Base-by-base conservation (phyloP, 495 filamentous ascomycete genomes). In the Penicillium flavigenum region DNA sequence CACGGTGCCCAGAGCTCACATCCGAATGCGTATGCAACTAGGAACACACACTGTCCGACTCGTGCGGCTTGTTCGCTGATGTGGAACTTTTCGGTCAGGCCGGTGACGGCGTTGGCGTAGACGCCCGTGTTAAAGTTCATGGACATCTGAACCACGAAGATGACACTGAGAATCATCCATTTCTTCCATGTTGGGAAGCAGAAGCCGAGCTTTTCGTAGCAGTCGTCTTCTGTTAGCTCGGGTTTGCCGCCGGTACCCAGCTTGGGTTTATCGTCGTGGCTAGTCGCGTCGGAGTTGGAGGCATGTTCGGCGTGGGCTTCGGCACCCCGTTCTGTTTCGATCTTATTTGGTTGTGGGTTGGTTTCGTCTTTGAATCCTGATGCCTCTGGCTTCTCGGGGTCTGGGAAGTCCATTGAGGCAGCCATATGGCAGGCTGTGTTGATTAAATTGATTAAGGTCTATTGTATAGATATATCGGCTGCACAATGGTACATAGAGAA, bases 61-160 rank as follows among this genome's bases (percentile, higher is more conserved):
- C 88, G 80, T 2, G 86, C 88, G 0, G 80, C 81, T 65, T 89
- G 85, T 32, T 75, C 73, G 61, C 81, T 85, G 56, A 91, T 83
- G 16, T 74, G 46, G 66, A 88, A 91, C 38, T 87, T 69, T 43
- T 83, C 70, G 1, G 81, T 75, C 54, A 92, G 81, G 6, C 82
- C 82, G 0, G 60, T 60, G 12, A 90, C 69, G 14, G 81, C 88
- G 63, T 88, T 88, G 38, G 84, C 78, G 70, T 89, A 91, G 11
- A 90, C 78, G 31, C 82, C 84, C 10, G 86, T 86, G 76, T 91
- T 91, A 78, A 91, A 88, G 76, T 92, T 92, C 88, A 92, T 92
- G 5, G 88, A 91, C 48, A 86, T 83, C 62, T 91, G 89, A 7
- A 92, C 86, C 41, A 81, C 66, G 73, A 91, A 90, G 67, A 92